A percentile compares a stretch with the other conserved stretches of the same genome.
phyloP scores from a whole-genome alignment of 352 stramenopile species.

The Globisporangium orthogonon region DNA sequence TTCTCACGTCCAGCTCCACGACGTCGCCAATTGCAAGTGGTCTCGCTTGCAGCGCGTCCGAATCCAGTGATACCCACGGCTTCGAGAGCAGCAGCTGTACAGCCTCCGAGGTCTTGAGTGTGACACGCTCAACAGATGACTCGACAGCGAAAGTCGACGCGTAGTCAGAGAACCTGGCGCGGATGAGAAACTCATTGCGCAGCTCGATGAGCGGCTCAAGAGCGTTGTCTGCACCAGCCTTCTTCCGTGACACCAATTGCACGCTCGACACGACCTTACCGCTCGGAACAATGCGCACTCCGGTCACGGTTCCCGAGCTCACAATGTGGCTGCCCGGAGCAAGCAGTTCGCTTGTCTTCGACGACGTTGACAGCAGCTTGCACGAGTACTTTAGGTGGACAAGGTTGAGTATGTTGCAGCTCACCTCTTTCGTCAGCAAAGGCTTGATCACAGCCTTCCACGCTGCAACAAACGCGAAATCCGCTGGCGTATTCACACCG shows the following conservation, averaged over 20 bases:
- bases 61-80: constrained; percentile 43
- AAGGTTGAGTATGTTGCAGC: constrained; percentile 72
- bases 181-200: constrained; percentile 37
- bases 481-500: constrained; percentile 34
- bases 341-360: constrained; percentile 29
- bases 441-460: constrained; percentile 83
- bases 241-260: constrained; percentile 59
- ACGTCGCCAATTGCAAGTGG: constrained; percentile 33
- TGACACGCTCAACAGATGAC: constrained; percentile 35
- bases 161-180: constrained; percentile 72
- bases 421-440: constrained; percentile 75
- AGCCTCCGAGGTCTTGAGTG: constrained; percentile 25
- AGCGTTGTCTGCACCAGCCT: constrained; percentile 17
- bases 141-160: constrained; percentile 63
- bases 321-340: constrained; percentile 59
- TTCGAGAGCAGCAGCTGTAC: constrained; percentile 63
- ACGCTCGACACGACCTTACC: constrained; percentile 77
- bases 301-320: constrained; percentile 63
- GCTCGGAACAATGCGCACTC: constrained; percentile 67
- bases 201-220: constrained; percentile 69
- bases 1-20: constrained; percentile 44
- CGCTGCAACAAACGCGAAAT: constrained; percentile 75
- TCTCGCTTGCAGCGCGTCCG: constrained; percentile 3
- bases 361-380: constrained; percentile 43
- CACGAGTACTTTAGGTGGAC: constrained; percentile 85